phyloP scores from a whole-genome alignment of 768 basidiomycete species.

The Lactifluus piperatus region DNA sequence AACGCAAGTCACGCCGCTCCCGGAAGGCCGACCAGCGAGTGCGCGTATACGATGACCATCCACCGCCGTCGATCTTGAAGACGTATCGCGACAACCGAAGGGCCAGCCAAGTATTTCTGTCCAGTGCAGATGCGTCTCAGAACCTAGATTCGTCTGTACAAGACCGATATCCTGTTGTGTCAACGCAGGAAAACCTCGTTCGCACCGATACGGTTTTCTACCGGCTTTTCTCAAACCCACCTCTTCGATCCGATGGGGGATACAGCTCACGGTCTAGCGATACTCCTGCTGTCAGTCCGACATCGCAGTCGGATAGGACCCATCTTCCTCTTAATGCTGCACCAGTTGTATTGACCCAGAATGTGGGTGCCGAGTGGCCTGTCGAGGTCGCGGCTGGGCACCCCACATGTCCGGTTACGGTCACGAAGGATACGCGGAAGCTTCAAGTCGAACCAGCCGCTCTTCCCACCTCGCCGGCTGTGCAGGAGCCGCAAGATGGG shows the following conservation, averaged over 20 bases:
- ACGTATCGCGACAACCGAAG: slow-evolving; percentile 23
- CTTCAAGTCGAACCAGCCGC: not conserved
- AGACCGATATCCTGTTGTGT: not conserved
- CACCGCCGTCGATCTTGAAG: slow-evolving; percentile 30
- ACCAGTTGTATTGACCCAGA: slow-evolving; percentile 4
- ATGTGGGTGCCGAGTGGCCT: not conserved
- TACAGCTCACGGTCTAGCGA: not conserved
- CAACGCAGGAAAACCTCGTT: not conserved
- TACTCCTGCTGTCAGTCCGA: not conserved
- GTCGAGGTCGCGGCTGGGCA: not conserved
- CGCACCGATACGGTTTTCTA: slow-evolving; percentile 11
- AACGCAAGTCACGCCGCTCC: slow-evolving; percentile 18
- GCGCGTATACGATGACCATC: slow-evolving; percentile 32
- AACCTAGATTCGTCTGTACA: not conserved
- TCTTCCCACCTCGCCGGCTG: not conserved
- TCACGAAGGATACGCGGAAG: not conserved
- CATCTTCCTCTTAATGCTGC: slow-evolving; percentile 8
- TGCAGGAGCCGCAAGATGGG: not conserved
- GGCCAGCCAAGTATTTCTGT: not conserved
- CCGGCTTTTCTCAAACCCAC: slow-evolving; percentile 10
- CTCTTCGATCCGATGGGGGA: not conserved
- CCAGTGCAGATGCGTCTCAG: not conserved
- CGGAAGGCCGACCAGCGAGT: slow-evolving; percentile 18
- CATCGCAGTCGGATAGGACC: slow-evolving; percentile 9
- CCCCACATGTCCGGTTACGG: not conserved